phyloP scores from a whole-genome alignment of 768 basidiomycete species.

The Russula sp. region DNA sequence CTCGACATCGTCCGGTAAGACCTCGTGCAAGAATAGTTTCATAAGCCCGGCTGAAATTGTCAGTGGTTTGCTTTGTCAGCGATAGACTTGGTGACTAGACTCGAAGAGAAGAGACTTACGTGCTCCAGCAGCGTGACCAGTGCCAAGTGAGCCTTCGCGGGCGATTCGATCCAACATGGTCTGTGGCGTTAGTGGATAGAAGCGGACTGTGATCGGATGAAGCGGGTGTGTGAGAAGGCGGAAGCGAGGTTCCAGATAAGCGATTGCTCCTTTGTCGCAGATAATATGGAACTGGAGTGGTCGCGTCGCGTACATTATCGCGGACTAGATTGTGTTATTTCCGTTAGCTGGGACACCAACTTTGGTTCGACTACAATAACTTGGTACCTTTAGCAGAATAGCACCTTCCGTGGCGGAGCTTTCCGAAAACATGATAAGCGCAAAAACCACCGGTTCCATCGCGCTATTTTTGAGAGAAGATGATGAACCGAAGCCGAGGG shows the following conservation, averaged over 20 bases:
- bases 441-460: conserved; percentile 21
- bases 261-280: conserved; percentile 45
- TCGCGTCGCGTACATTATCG: conserved; percentile 41
- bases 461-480: background rate
- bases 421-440: conserved; percentile 26
- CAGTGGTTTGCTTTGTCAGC: background rate
- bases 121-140: conserved; percentile 49
- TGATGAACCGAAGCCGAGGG: background rate
- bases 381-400: background rate
- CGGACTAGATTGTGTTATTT: conserved; percentile 33
- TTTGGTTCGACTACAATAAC: no score
- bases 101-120: conserved; percentile 36
- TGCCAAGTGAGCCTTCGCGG: conserved; percentile 46
- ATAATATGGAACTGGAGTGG: conserved; percentile 46
- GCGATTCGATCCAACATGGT: conserved; percentile 45
- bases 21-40: conserved; percentile 55
- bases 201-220: conserved; percentile 41
- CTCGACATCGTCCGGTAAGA: conserved; percentile 43
- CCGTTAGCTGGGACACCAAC: background rate
- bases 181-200: conserved; percentile 43
- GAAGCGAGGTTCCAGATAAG: conserved; percentile 41
- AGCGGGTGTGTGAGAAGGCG: conserved; percentile 41
- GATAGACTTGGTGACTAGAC: background rate
- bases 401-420: conserved; percentile 28
- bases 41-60: conserved; percentile 46